Conservation (phyloP, 75 land plant genomes). For the Cupressus sempervirens region DNA sequence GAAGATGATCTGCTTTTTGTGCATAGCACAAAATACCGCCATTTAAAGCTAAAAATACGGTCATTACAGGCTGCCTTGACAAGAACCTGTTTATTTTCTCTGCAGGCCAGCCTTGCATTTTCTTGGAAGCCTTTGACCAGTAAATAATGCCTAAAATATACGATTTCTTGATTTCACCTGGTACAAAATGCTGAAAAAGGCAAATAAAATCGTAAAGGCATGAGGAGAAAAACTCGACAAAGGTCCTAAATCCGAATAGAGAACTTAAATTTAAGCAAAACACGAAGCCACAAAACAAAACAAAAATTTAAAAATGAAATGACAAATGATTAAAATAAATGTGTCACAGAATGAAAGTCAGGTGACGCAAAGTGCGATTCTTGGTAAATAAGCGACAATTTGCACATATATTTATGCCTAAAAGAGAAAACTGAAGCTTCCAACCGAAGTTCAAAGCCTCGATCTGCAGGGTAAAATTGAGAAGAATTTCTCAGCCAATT, state of each 20-base stretch:
- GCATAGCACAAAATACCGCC: not conserved
- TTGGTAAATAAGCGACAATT: not conserved
- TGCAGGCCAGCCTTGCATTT: not conserved
- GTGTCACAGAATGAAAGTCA: not conserved
- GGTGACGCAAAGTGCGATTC: not conserved
- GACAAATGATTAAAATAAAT: not conserved
- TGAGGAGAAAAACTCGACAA: not conserved
- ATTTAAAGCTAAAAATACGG: too few species aligned
- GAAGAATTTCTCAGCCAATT: not conserved
- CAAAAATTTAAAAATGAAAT: not conserved
- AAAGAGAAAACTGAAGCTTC: not conserved
- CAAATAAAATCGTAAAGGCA: not conserved
- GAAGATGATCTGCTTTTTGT: not conserved
- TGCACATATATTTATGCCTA: not conserved
- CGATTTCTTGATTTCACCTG: not conserved
- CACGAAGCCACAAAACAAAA: not conserved
- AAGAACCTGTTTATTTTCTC: not conserved
- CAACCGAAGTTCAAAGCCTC: not conserved
- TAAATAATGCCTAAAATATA: not conserved
- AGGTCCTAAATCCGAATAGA: not conserved
- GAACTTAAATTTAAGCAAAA: not conserved
- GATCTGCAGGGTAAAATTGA: not conserved
- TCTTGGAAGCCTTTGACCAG: not conserved
- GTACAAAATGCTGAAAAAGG: not conserved
- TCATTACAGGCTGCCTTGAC: not conserved